These are phyloP conservation scores for Chlamydomonas sphaeroides DNA, from an alignment of 139 green algal genomes.

Conservation along the genomic window DNA sequence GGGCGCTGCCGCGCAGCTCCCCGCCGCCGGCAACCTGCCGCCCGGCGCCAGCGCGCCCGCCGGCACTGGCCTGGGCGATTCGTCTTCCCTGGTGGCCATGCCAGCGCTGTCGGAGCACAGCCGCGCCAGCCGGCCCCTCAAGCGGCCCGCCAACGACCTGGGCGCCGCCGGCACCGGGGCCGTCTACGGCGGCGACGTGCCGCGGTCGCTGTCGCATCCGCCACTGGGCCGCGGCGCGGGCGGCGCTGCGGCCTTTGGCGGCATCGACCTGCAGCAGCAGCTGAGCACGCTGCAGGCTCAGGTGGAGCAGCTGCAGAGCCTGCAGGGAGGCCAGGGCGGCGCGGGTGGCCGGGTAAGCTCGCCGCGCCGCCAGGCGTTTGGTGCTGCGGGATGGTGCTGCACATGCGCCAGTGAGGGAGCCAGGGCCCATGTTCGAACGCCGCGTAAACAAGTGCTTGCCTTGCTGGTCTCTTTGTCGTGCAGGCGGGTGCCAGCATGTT, in stretches of 20 bases:
- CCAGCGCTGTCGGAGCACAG: conserved; percentile 24
- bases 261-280: conserved; percentile 35
- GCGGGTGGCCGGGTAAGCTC: neutral
- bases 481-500: neutral
- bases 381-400: too few species aligned
- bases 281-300: conserved; percentile 22
- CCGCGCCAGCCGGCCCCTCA: conserved; percentile 1
- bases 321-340: neutral
- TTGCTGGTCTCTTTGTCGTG: neutral
- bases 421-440: neutral
- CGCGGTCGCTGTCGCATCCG: conserved; percentile 35
- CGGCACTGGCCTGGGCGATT: neutral
- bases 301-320: conserved; percentile 27
- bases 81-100: neutral
- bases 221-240: neutral
- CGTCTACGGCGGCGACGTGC: neutral
- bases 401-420: too few species aligned
- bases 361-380: neutral
- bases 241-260: neutral
- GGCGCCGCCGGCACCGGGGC: neutral
- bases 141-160: conserved; percentile 1
- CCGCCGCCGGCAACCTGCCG: too few species aligned
- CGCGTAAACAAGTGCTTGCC: neutral
- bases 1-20: neutral
- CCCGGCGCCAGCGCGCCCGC: neutral